Evolutionary conservation across 176 grass and related monocot species (phyloP).

Genomic region (Urochloa ruziziensis): DNA sequence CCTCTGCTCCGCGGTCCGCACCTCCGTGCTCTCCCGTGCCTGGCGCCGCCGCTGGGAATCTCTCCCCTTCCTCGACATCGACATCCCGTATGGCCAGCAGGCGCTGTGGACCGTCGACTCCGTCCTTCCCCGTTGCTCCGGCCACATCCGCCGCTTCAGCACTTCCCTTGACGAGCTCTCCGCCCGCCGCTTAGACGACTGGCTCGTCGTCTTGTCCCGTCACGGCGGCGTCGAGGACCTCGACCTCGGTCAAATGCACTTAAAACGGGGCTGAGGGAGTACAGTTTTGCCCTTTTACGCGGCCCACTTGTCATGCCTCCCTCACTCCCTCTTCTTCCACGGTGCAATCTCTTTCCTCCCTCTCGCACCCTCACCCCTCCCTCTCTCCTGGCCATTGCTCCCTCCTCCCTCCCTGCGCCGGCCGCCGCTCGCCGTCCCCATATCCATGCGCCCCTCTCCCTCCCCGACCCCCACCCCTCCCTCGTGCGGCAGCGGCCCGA

Average conservation of each 20-base stretch:
- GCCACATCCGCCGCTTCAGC: not conserved
- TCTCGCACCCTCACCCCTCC: too few species aligned
- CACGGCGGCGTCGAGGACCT: slow-evolving; percentile 6
- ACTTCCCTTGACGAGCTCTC: not conserved
- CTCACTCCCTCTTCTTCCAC: not conserved
- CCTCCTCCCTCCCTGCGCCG: too few species aligned
- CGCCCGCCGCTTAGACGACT: slow-evolving; percentile 6
- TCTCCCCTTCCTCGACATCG: slow-evolving; percentile 17
- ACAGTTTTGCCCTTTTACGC: not conserved
- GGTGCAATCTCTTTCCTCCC: too few species aligned
- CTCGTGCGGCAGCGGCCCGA: too few species aligned
- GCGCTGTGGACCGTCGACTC: not conserved
- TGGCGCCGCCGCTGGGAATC: slow-evolving; percentile 35
- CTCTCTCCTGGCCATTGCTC: too few species aligned
- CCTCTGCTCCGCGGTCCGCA: slow-evolving; percentile 30
- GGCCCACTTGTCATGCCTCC: not conserved
- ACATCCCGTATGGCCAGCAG: not conserved
- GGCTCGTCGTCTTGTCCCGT: slow-evolving; percentile 15
- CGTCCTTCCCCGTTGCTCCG: slow-evolving; percentile 23
- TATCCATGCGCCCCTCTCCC: too few species aligned
- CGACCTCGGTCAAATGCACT: not conserved
- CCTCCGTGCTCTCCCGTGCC: slow-evolving; percentile 29
- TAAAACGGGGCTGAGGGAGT: too few species aligned
- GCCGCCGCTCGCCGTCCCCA: too few species aligned
- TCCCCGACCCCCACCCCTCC: too few species aligned